These are phyloP conservation scores for Globisporangium uncinulatum DNA, from an alignment of 352 stramenopile species.

Conservation along the genomic window DNA sequence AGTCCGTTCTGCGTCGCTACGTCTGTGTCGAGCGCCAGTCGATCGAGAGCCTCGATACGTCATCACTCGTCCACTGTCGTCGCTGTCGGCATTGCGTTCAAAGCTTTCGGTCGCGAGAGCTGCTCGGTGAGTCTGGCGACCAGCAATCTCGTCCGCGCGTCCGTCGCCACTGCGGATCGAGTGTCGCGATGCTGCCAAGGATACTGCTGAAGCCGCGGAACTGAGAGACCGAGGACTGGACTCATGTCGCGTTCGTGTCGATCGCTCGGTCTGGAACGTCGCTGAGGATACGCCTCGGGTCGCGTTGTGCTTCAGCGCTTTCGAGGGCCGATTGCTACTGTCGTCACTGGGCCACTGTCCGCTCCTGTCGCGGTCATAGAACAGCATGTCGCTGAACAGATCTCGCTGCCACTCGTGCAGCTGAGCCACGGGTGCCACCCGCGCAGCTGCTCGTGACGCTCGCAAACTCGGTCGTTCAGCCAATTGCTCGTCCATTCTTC, in stretches of 20 bases:
- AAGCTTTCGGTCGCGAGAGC: not conserved
- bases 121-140: not conserved
- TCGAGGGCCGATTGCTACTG: conserved; percentile 4
- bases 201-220: not conserved
- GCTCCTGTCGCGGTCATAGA: not conserved
- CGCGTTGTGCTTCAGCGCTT: not conserved
- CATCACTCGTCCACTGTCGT: not conserved
- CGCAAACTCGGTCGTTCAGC: not conserved
- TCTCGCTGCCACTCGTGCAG: conserved; percentile 10
- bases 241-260: not conserved
- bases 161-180: too few species aligned
- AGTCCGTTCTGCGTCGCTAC: too few species aligned
- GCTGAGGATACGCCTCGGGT: not conserved
- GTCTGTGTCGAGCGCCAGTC: too few species aligned
- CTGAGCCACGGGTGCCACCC: not conserved
- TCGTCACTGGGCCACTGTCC: not conserved
- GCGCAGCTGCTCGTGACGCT: not conserved
- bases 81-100: not conserved
- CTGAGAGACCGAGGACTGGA: not conserved
- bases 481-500: not conserved
- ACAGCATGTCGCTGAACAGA: conserved; percentile 43
- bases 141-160: too few species aligned
- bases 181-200: not conserved
- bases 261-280: not conserved
- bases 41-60: not conserved